A percentile compares a stretch with the other conserved stretches of the same genome.
These are phyloP conservation scores for Russula lepida DNA, from an alignment of 768 basidiomycete species.

Conservation along the genomic window DNA sequence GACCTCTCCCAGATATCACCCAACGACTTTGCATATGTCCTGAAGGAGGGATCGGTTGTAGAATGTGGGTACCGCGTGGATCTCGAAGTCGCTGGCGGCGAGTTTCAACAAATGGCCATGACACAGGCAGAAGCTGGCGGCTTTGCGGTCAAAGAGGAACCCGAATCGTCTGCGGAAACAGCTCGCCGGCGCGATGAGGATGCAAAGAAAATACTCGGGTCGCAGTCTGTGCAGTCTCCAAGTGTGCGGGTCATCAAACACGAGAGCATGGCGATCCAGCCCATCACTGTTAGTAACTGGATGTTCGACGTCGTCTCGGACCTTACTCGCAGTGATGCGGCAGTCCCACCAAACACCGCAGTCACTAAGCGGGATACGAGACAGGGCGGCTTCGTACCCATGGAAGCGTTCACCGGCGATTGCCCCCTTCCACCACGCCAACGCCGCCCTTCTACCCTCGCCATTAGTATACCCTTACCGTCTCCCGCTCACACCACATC, in stretches of 20 bases:
- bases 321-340: conserved; percentile 35
- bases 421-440: conserved; percentile 18
- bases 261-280: conserved; percentile 43
- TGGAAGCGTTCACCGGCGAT: conserved; percentile 26
- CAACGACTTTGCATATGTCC: conserved; percentile 86
- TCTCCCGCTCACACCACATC: conserved; percentile 30
- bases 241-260: conserved; percentile 29
- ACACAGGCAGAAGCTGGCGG: conserved; percentile 48
- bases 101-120: conserved; percentile 63
- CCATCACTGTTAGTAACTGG: conserved; percentile 66
- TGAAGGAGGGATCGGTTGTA: conserved; percentile 69
- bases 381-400: conserved; percentile 32
- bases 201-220: conserved; percentile 42
- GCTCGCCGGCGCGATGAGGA: conserved; percentile 32
- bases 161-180: conserved; percentile 22
- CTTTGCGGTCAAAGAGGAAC: conserved; percentile 34
- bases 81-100: conserved; percentile 55
- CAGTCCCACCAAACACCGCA: conserved; percentile 24
- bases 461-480: conserved; percentile 32
- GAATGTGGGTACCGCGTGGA: conserved; percentile 85
- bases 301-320: conserved; percentile 77
- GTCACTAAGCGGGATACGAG: conserved; percentile 24
- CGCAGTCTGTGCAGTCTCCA: conserved; percentile 33
- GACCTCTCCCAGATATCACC: conserved; percentile 76
- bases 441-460: conserved; percentile 34